Conservation (phyloP, 768 basidiomycete genomes). For the Boletus coccyginus region DNA sequence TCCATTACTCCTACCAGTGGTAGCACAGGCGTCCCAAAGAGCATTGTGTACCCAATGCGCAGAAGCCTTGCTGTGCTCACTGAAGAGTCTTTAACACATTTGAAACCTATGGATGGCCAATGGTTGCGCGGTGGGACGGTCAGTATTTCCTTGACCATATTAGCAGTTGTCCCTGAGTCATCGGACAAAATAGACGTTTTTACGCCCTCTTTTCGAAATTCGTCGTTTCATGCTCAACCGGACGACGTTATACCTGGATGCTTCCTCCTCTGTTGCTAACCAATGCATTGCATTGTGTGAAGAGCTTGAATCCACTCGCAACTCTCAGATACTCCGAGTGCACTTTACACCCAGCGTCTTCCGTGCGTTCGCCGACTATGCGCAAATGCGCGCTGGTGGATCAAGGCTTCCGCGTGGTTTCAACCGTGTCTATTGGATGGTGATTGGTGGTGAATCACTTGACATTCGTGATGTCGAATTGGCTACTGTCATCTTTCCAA, state of each 20-base stretch:
- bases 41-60: conserved; percentile 15
- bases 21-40: conserved; percentile 21
- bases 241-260: conserved; percentile 12
- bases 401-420: conserved; percentile 14
- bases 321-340: conserved; percentile 12
- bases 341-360: conserved; percentile 16
- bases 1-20: conserved; percentile 23
- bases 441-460: conserved; percentile 15
- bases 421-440: conserved; percentile 16
- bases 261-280: conserved; percentile 5
- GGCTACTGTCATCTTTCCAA: conserved; percentile 11
- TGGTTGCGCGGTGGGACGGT: conserved; percentile 15
- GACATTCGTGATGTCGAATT: conserved; percentile 9
- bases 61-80: conserved; percentile 12
- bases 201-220: conserved; percentile 17
- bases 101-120: conserved; percentile 14
- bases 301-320: conserved; percentile 12
- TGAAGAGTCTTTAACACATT: conserved; percentile 7
- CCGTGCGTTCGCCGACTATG: conserved; percentile 15
- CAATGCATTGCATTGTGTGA: conserved; percentile 11
- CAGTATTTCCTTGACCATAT: not conserved
- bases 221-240: conserved; percentile 19
- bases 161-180: not conserved
- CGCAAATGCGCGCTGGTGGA: conserved; percentile 6
- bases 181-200: conserved; percentile 5